Percentiles rank a stretch among this genome's conserved stretches.
Conservation (phyloP, 345 rosid genomes). For the Melaleuca alternifolia region DNA sequence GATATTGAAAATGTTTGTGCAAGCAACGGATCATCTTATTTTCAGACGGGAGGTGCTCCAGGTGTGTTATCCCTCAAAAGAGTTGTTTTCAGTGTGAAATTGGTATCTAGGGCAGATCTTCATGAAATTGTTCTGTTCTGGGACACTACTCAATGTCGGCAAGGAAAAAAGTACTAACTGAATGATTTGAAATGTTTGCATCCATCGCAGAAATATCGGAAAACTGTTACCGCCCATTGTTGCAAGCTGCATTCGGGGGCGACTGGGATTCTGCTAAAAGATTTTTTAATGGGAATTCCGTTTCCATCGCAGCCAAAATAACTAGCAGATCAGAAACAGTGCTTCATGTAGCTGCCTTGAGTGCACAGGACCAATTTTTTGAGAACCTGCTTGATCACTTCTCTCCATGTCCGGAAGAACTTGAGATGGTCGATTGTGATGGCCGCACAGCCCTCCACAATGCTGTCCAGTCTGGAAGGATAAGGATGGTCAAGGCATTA, state of each 20-base stretch:
- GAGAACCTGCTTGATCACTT: not conserved
- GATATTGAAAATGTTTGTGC: not conserved
- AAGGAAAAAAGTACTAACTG: not conserved
- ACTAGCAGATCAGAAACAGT: not conserved
- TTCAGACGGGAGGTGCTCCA: not conserved
- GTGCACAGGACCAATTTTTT: not conserved
- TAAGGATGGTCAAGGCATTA: not conserved
- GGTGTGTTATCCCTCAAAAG: not conserved
- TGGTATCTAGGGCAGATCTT: accelerated
- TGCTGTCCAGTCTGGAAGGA: not conserved
- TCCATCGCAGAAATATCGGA: not conserved
- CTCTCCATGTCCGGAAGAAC: not conserved
- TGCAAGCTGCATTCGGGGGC: not conserved
- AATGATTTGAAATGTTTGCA: not conserved
- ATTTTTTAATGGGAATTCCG: not conserved
- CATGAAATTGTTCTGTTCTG: not conserved
- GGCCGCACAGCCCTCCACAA: not conserved
- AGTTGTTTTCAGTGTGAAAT: not conserved
- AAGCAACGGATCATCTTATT: not conserved
- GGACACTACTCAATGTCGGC: not conserved
- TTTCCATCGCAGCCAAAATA: not conserved
- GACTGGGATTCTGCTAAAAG: not conserved
- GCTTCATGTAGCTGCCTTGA: not conserved
- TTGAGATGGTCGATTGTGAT: not conserved
- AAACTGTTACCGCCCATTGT: not conserved